Base-by-base conservation (phyloP, 495 filamentous ascomycete species). In the Hypoxylon cercidicola region DNA sequence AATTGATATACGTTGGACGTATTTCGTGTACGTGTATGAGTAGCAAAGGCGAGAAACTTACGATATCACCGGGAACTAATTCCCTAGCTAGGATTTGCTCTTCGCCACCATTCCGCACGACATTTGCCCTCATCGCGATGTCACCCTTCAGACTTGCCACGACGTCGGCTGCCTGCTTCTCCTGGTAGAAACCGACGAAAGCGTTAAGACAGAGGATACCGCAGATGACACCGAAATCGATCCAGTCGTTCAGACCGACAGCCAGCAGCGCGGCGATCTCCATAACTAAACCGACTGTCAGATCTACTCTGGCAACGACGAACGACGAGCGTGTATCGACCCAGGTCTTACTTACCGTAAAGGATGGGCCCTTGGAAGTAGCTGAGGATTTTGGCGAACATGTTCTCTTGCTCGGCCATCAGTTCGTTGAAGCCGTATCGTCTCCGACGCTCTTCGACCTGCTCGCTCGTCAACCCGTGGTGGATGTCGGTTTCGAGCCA, bases 361-460 rank as follows among this genome's bases (percentile, higher is more conserved):
- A 93, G 88, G 80, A 93, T 91, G 60, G 90, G 90, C 73, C 90
- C 90, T 70, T 82, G 87, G 82, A 93, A 93, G 78, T 88, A 93
- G 74, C 87, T 82, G 62, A 93, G 77, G 74, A 93, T 89, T 79
- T 93, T 86, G 58, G 88, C 70, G 76, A 93, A 86, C 79, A 90
- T 78, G 76, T 90, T 91, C 73, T 87, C 86, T 82, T 92, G 91
- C 79, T 92, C 89, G 28, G 89, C 85, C 43, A 78, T 80, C 70
- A 93, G 76, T 73, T 93, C 90, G 76, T 93, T 93, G 77, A 78
- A 92, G 48, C 90, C 90, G 63, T 80, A 83, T 63, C 82, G 83
- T 75, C 84, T 88, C 57, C 90, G 85, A 64, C 90, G 86, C 45
- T 74, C 69, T 61, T 91, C 89, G 58, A 91, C 84, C 51, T 90